Evolutionary conservation across 2,329 filamentous ascomycete genomes (phyloP).

Genomic region (Corniculantispora saksenae): DNA sequence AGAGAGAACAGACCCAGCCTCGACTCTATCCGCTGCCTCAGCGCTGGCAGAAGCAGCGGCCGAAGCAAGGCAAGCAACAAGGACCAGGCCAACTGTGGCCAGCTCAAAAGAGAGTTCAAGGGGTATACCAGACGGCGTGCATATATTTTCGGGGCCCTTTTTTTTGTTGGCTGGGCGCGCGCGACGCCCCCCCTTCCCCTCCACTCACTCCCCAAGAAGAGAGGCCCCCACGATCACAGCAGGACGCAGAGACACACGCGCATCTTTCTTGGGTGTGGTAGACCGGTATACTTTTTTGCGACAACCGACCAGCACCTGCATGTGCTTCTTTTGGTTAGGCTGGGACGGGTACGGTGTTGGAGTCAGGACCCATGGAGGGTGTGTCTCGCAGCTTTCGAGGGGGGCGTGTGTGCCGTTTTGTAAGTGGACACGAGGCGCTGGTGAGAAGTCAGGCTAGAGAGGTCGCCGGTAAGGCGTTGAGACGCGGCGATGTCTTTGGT

Average conservation of each 20-base stretch:
- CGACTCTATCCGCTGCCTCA: not conserved
- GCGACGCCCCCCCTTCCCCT: not conserved
- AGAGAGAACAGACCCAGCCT: not conserved
- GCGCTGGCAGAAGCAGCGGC: not conserved
- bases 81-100: not conserved
- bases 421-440: not conserved
- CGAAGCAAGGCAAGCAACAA: not conserved
- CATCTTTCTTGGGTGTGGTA: not conserved
- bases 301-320: not conserved
- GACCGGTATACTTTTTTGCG: not conserved
- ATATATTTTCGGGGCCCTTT: constrained; percentile 9
- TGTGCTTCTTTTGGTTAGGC: not conserved
- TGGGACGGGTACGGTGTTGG: not conserved
- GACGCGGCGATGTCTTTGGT: not conserved
- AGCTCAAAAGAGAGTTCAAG: constrained; percentile 21
- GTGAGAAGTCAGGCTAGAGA: not conserved
- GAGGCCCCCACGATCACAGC: constrained; percentile 11
- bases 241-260: not conserved
- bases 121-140: constrained; percentile 14
- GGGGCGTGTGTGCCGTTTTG: not conserved
- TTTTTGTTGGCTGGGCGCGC: not conserved
- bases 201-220: not conserved
- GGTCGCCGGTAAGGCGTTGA: too few relatives aligned
- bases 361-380: not conserved
- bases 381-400: not conserved